These are phyloP conservation scores for Pascua guehoae DNA, from an alignment of 1,284 basidiomycete species.

Conservation along the genomic window DNA sequence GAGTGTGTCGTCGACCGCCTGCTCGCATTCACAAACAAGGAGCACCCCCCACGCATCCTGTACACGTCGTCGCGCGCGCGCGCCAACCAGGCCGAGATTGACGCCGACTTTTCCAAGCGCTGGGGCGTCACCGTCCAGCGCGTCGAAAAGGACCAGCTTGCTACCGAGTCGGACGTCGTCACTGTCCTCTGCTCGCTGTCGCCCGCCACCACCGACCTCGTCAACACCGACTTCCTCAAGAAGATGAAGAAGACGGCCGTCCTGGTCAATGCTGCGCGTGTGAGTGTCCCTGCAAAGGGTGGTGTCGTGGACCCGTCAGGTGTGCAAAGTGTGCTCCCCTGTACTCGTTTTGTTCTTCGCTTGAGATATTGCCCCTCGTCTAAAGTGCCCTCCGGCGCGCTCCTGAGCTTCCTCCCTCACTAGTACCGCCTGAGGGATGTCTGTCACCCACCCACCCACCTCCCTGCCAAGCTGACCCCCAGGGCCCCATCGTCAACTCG, in stretches of 20 bases:
- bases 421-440: too few relatives aligned
- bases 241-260: slow-evolving; percentile 81
- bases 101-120: slow-evolving; percentile 55
- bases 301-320: too few relatives aligned
- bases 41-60: slow-evolving; percentile 29
- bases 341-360: too few relatives aligned
- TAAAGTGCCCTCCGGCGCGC: too few relatives aligned
- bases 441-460: neutral
- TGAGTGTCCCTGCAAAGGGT: slow-evolving; percentile 42
- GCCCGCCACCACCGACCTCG: slow-evolving; percentile 64
- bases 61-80: slow-evolving; percentile 39
- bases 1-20: slow-evolving; percentile 73
- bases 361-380: too few relatives aligned
- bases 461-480: neutral
- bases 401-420: too few relatives aligned
- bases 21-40: slow-evolving; percentile 62
- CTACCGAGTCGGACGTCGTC: slow-evolving; percentile 69
- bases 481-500: slow-evolving; percentile 73
- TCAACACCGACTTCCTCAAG: slow-evolving; percentile 67
- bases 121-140: slow-evolving; percentile 59
- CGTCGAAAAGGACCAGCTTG: slow-evolving; percentile 65
- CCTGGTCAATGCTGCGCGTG: slow-evolving; percentile 74
- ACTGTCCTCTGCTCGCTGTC: slow-evolving; percentile 82
- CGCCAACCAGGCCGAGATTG: slow-evolving; percentile 52
- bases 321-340: neutral